These are phyloP conservation scores for Coemansia sp. DNA, from an alignment of 192 early-diverging fungal genomes.

Conservation along the genomic window DNA sequence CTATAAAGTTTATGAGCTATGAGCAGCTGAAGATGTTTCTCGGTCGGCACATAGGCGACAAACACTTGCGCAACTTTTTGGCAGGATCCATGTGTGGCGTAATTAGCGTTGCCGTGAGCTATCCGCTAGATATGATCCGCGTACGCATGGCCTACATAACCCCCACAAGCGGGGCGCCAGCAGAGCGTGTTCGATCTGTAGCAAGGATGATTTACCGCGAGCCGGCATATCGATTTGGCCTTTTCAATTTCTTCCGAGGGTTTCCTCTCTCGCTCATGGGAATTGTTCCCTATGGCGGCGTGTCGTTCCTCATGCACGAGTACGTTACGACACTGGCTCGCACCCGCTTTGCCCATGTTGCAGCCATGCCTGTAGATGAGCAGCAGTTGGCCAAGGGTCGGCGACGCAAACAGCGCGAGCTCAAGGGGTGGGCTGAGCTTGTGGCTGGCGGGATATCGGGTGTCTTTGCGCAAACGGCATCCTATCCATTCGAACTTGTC, in stretches of 20 bases:
- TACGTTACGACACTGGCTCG: conserved; percentile 63
- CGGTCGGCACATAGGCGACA: conserved; percentile 64
- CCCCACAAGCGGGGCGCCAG: conserved; percentile 25
- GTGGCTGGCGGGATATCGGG: conserved; percentile 81
- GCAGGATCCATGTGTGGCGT: conserved; percentile 84
- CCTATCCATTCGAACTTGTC: conserved; percentile 92
- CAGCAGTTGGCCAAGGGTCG: conserved; percentile 4
- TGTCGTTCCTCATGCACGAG: conserved; percentile 91
- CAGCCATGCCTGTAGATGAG: conserved; percentile 24
- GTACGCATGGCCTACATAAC: conserved; percentile 84
- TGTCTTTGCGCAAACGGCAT: conserved; percentile 75
- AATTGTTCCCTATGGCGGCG: conserved; percentile 97
- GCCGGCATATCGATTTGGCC: conserved; percentile 51
- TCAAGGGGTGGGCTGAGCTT: conserved; percentile 77
- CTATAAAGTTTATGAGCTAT: conserved; percentile 95
- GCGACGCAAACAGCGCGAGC: conserved; percentile 54
- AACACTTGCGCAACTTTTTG: conserved; percentile 68
- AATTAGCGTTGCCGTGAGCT: conserved; percentile 84
- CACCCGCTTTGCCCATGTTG: conserved; percentile 38
- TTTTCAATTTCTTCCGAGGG: conserved; percentile 94
- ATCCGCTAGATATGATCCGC: conserved; percentile 91
- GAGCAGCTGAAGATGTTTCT: conserved; percentile 79
- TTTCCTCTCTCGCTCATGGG: conserved; percentile 85
- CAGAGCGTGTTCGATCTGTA: conserved; percentile 58
- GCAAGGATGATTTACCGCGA: conserved; percentile 74